Evolutionary conservation across 257 asterid species (phyloP).

Genomic region (Oldenlandia corymbosa): DNA sequence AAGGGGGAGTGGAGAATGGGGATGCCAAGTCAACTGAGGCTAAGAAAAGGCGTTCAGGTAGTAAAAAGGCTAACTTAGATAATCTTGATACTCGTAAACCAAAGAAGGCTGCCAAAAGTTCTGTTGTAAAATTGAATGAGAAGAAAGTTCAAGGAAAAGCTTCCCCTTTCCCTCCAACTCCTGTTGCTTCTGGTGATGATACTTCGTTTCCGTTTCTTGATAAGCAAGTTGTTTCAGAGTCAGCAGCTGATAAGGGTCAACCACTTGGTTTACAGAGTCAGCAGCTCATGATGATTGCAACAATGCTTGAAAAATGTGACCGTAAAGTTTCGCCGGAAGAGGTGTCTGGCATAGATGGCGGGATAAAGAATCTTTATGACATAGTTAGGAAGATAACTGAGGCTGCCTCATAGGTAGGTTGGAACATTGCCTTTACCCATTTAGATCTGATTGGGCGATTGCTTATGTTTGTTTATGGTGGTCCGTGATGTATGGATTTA

Average conservation of each 20-base stretch:
- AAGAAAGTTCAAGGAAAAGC: conserved; percentile 18
- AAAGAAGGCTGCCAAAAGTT: conserved; percentile 26
- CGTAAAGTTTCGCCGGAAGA: conserved; percentile 28
- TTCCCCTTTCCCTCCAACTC: conserved; percentile 20
- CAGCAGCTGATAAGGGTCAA: conserved; percentile 23
- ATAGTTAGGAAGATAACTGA: conserved; percentile 26
- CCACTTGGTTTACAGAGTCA: conserved; percentile 20
- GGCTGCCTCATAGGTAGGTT: conserved; percentile 12
- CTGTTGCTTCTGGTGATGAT: conserved; percentile 10
- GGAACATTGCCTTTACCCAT: no score
- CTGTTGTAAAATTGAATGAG: conserved; percentile 12
- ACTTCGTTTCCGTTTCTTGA: conserved; percentile 20
- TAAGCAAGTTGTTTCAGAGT: conserved; percentile 13
- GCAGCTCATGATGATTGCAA: conserved; percentile 24
- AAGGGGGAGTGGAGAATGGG: conserved; percentile 8
- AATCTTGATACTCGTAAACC: conserved; percentile 18
- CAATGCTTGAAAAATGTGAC: conserved; percentile 28
- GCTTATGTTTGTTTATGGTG: no score
- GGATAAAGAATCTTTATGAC: conserved; percentile 30
- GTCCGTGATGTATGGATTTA: no score
- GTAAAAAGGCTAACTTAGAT: conserved; percentile 5
- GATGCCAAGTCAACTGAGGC: conserved; percentile 19
- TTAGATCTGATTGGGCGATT: no score
- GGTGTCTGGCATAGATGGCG: conserved; percentile 28
- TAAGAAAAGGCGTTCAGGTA: neutral